These are phyloP conservation scores for Leccinum boreale DNA, from an alignment of 768 basidiomycete genomes.

Conservation along the genomic window DNA sequence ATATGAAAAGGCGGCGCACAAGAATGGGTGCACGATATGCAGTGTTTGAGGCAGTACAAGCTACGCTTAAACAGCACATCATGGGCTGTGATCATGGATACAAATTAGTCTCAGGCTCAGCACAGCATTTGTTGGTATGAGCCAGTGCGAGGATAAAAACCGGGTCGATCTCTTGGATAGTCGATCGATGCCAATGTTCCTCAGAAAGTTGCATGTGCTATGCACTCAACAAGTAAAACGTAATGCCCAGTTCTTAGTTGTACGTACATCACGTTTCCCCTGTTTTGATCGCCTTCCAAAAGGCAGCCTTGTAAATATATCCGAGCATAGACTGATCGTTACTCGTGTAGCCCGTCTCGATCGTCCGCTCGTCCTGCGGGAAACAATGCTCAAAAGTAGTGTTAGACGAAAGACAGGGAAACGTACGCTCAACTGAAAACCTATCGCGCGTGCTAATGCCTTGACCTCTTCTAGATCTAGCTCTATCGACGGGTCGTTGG, in stretches of 20 bases:
- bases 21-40: too few relatives aligned
- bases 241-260: neutral
- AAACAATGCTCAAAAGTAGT: neutral
- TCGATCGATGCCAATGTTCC: neutral
- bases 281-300: conserved; percentile 71
- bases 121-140: too few relatives aligned
- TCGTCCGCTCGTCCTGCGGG: conserved; percentile 71
- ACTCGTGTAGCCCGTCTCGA: conserved; percentile 85
- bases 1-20: neutral
- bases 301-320: conserved; percentile 80
- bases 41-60: too few relatives aligned
- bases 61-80: neutral
- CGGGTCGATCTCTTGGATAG: too few relatives aligned
- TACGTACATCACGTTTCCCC: neutral
- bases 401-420: neutral
- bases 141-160: too few relatives aligned
- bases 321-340: conserved; percentile 78
- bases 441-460: conserved; percentile 62
- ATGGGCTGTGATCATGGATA: too few relatives aligned
- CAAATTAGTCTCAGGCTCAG: too few relatives aligned
- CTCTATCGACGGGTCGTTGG: conserved; percentile 81
- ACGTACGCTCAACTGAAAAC: conserved; percentile 79
- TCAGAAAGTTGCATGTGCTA: neutral
- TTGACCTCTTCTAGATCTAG: conserved; percentile 90
- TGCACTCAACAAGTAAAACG: neutral